Percentiles rank a stretch among this genome's conserved stretches.
Conservation (phyloP, 176 grass and related monocot species). For the Themeda triandra region DNA sequence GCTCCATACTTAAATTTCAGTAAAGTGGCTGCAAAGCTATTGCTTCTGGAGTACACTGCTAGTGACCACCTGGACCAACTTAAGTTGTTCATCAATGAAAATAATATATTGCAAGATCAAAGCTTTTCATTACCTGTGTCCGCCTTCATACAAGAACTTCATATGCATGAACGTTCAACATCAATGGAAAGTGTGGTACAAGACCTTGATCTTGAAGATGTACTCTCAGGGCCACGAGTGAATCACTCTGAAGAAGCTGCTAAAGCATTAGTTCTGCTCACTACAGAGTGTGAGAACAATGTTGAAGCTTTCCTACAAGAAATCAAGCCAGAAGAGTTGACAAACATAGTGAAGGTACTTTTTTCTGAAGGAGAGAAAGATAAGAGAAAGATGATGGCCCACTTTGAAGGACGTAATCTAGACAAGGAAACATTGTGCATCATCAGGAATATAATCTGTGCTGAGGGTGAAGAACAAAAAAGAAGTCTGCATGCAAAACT, state of each 20-base stretch:
- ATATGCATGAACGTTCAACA: not conserved
- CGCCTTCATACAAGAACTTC: constrained; percentile 25
- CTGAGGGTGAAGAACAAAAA: not conserved
- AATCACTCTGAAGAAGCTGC: not conserved
- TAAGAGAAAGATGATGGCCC: not conserved
- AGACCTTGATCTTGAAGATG: constrained; percentile 16
- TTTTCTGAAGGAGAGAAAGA: not conserved
- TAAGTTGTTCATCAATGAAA: not conserved
- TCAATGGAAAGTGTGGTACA: not conserved
- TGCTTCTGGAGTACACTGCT: constrained; percentile 3
- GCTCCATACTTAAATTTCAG: not conserved
- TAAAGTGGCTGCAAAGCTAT: constrained; percentile 16
- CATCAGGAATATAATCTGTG: not conserved
- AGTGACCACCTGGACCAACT: not conserved
- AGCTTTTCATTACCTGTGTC: not conserved
- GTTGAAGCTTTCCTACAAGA: not conserved
- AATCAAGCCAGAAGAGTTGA: not conserved
- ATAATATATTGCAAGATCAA: not conserved
- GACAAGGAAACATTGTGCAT: not conserved
- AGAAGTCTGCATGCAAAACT: constrained; percentile 10
- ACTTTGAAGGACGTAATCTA: not conserved
- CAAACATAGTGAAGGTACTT: not conserved
- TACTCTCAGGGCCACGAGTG: not conserved
- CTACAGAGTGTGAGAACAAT: constrained; percentile 2
- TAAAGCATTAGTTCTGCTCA: constrained; percentile 29